These are phyloP conservation scores for Cerrena zonata DNA, from an alignment of 1,284 basidiomycete species.

Conservation along the genomic window DNA sequence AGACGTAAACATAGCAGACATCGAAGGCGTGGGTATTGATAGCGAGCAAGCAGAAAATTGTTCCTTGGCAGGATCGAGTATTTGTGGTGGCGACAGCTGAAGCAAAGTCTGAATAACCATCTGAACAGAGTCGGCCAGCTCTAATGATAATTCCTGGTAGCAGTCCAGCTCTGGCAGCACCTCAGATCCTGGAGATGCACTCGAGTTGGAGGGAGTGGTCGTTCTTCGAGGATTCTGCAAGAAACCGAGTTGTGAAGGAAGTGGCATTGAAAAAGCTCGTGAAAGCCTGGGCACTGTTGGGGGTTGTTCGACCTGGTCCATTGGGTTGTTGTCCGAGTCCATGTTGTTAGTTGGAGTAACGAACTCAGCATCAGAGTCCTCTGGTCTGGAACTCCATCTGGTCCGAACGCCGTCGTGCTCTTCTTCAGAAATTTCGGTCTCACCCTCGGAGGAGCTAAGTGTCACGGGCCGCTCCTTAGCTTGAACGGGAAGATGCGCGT, in stretches of 20 bases:
- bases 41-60: conserved; percentile 83
- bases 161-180: conserved; percentile 33
- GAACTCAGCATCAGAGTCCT: conserved; percentile 26
- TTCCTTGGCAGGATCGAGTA: conserved; percentile 87
- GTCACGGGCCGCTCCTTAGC: conserved; percentile 32
- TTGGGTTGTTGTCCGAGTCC: conserved; percentile 29
- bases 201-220: conserved; percentile 12
- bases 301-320: conserved; percentile 24
- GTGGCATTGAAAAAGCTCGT: conserved; percentile 66
- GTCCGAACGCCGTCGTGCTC: conserved; percentile 28
- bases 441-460: conserved; percentile 45
- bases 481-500: conserved; percentile 25
- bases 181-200: conserved; percentile 14
- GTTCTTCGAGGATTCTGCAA: conserved; percentile 58
- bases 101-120: conserved; percentile 83
- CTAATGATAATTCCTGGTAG: conserved; percentile 65
- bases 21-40: conserved; percentile 76
- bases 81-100: conserved; percentile 79
- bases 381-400: conserved; percentile 22
- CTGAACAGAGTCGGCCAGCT: conserved; percentile 84
- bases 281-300: conserved; percentile 47
- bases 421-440: conserved; percentile 42
- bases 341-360: conserved; percentile 32
- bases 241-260: conserved; percentile 62
- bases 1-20: conserved; percentile 81